Evolutionary conservation across 768 basidiomycete genomes (phyloP), one percentile per base, ranked within the genome.

Genomic region (Boletus barrowsii): DNA sequence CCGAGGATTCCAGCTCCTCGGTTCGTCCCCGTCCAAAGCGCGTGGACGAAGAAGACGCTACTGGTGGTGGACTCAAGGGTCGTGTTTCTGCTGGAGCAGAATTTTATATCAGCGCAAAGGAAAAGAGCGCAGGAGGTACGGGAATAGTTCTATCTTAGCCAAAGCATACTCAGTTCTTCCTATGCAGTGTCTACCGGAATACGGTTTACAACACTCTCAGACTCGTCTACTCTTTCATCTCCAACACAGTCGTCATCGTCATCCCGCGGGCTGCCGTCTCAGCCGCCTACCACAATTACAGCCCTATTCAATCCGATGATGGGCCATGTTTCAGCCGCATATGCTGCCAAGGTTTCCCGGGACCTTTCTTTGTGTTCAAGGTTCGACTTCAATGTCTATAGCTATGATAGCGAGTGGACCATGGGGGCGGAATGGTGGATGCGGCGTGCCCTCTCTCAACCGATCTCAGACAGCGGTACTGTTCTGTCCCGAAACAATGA

Each of bases 401-500:
- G 91, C 71, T 98, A 93, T 70, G 93, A 96, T 61, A 94, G 92
- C 70, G 95, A 98, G 68, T 89, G 94, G 88, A 88, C 91, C 10
- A 82, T 98, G 75, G 96, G 96, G 3, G 88, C 90, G 1, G 95
- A 98, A 69, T 97, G 93, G 92, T 97, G 93, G 93, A 80, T 93
- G 67, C 81, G 93, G 20, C 81, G 84, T 22, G 73, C 78, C 5
- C 72, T 70, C 18, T 62, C 71, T 13, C 68, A 71, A 49, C 56
- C 65, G 9, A 48, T 49, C 32, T 51, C 55, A 14, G 61, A 68
- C 14, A 42, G 37, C 4, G 57, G 62, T 37, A 14, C 49, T 39
- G 17, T 51, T 15, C 55, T 22, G 41, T 35, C 44, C 7, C 14
- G 40, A 2, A 33, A 47, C 41, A 22, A 46, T 15, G 44, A 59